Base-by-base conservation (phyloP, 805 yeast species). In the Huiozyma naganishii region DNA sequence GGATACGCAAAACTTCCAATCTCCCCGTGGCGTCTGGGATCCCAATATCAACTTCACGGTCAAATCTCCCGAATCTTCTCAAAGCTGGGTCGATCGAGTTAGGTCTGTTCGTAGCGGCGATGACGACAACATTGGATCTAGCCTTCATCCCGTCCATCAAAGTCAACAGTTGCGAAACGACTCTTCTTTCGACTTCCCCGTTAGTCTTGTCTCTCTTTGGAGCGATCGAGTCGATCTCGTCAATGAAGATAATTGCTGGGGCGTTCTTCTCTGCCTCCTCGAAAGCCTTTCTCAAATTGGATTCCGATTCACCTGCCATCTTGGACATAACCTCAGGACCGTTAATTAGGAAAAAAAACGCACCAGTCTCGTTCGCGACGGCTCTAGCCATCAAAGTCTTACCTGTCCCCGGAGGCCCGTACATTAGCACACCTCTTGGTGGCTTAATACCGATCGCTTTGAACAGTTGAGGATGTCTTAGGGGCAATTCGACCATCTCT, bases 81-180 rank as follows among this genome's bases (percentile, higher is more conserved):
- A 86, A 69, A n/a, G 88, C 87, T 1, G 86, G 79, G 58, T 82
- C 89, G 38, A 82, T 76, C 40, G 82, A 70, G 58, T 81, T 80
- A 47, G 88, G 85, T 57, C 89, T 66, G 59, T 82, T 82, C 6
- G 90, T 92, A 33, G 99, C 99, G 44, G 98, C 99, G 69, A 92
- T 92, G 45, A 92, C 99, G 49, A 92, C 98, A 55, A 87, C 83
- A 62, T 92, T 92, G 36, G 97, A 83, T 69, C 98, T 82, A n/a
- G 97, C 95, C 70, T 90, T 90, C 98, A 92, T 92, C 74, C 98
- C 99, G 64, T 92, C 99, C 99, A 92, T 92, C 55, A 92, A 75
- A 13, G 99, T 92, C 64, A 92, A 78, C 61, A 92, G 76, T 71
- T 92, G 98, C 29, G 97, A 90, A 48, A 92, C 99, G 45, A 92